These are phyloP conservation scores for Eimeria mitis DNA, from an alignment of 169 alveolate genomes.

Conservation along the genomic window DNA sequence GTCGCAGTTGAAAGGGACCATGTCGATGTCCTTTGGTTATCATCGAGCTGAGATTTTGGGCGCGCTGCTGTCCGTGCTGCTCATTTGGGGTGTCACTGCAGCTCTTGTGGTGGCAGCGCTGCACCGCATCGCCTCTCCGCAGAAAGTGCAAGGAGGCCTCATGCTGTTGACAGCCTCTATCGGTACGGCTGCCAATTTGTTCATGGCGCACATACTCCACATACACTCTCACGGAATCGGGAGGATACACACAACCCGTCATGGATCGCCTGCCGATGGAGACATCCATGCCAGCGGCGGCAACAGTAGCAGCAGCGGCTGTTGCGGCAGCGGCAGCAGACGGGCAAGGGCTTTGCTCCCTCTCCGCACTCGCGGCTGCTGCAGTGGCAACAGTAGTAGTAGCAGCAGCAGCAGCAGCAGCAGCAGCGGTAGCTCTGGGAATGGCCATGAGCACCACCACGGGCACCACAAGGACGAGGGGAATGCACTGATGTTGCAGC, in stretches of 20 bases:
- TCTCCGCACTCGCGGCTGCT: conserved; percentile 18
- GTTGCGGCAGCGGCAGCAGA: conserved; percentile 22
- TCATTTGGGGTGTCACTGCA: conserved; percentile 97
- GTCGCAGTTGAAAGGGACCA: conserved; percentile 92
- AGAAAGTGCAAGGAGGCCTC: conserved; percentile 93
- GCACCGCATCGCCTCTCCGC: conserved; percentile 91
- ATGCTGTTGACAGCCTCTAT: conserved; percentile 97
- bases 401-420: not conserved
- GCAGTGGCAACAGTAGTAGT: not conserved
- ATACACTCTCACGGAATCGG: conserved; percentile 87
- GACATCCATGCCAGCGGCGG: not conserved
- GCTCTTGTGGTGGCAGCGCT: conserved; percentile 96
- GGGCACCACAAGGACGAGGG: conserved; percentile 38
- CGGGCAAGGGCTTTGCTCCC: conserved; percentile 21
- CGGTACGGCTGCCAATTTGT: conserved; percentile 95
- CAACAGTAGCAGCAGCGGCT: conserved; percentile 17
- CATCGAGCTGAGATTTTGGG: conserved; percentile 98
- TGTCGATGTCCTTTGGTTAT: conserved; percentile 95
- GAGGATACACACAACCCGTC: conserved; percentile 81
- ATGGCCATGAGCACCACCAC: not conserved
- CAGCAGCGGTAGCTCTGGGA: conserved; percentile 24
- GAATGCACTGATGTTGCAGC: conserved; percentile 19
- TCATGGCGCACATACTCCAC: conserved; percentile 93
- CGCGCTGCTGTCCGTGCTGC: conserved; percentile 94
- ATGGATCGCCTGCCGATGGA: not conserved